A percentile compares a stretch with the other conserved stretches of the same genome.
These are phyloP conservation scores for Nakaseomyces sp. DNA, from an alignment of 1,139 yeast genomes.

Conservation along the genomic window DNA sequence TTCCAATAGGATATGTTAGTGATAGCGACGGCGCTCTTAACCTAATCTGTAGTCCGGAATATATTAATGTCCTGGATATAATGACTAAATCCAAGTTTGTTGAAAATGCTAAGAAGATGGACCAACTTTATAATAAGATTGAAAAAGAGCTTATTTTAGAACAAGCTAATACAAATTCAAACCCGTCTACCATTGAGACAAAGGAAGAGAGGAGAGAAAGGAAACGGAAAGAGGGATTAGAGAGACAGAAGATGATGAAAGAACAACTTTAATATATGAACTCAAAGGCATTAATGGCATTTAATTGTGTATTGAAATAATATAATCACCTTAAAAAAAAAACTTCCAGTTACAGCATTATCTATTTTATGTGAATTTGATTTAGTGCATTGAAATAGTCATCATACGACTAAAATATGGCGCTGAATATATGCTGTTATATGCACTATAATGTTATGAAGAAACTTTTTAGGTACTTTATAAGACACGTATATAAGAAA, in stretches of 20 bases:
- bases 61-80: constrained; percentile 41
- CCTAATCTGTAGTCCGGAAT: constrained; percentile 42
- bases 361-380: no score
- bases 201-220: constrained; percentile 53
- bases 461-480: not conserved
- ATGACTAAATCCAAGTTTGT: constrained; percentile 50
- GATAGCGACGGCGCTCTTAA: constrained; percentile 29
- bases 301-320: no score
- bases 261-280: not conserved
- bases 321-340: no score
- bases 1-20: constrained; percentile 56
- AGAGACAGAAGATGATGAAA: constrained; percentile 32
- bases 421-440: no score
- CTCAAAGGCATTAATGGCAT: no score
- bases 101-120: constrained; percentile 53
- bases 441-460: no score
- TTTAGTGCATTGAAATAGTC: no score
- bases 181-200: constrained; percentile 28
- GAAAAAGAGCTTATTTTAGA: constrained; percentile 28
- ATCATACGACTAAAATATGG: no score
- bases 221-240: constrained; percentile 54
- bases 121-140: constrained; percentile 40
- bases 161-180: not conserved
- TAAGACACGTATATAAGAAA: not conserved
- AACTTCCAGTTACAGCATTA: no score